Evolutionary conservation across 257 asterid genomes (phyloP).

Genomic region (Salvia hispanica): DNA sequence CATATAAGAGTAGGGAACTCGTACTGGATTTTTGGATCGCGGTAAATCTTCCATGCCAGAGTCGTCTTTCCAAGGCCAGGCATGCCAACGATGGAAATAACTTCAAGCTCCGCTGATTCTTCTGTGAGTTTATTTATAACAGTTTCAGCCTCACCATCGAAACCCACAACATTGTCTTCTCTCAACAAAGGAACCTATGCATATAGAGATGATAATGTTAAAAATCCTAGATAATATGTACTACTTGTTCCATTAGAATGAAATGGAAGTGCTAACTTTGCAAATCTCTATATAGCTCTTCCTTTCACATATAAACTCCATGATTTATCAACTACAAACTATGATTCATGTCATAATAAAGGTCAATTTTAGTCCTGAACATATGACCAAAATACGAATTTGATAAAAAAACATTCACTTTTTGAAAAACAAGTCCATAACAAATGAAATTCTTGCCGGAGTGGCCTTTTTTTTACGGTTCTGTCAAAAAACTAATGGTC

Average conservation of each 20-base stretch:
- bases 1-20: conserved; percentile 30
- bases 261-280: too few relatives aligned
- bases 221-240: not conserved
- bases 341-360: too few relatives aligned
- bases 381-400: too few relatives aligned
- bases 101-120: conserved; percentile 31
- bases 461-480: too few relatives aligned
- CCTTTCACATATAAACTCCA: too few relatives aligned
- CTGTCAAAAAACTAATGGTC: too few relatives aligned
- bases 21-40: conserved; percentile 9
- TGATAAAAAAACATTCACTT: too few relatives aligned
- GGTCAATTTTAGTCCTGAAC: too few relatives aligned
- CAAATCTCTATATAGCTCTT: too few relatives aligned
- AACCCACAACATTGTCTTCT: conserved; percentile 37
- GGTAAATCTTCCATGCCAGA: conserved; percentile 34
- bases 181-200: conserved; percentile 25
- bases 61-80: conserved; percentile 44
- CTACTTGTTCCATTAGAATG: not conserved
- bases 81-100: conserved; percentile 40
- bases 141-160: conserved; percentile 32
- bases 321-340: not conserved
- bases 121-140: conserved; percentile 23
- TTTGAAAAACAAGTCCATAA: too few relatives aligned
- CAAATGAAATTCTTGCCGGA: too few relatives aligned
- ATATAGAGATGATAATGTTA: conserved; percentile 1